Conservation (phyloP, 768 basidiomycete genomes). For the Boletus coccyginus region DNA sequence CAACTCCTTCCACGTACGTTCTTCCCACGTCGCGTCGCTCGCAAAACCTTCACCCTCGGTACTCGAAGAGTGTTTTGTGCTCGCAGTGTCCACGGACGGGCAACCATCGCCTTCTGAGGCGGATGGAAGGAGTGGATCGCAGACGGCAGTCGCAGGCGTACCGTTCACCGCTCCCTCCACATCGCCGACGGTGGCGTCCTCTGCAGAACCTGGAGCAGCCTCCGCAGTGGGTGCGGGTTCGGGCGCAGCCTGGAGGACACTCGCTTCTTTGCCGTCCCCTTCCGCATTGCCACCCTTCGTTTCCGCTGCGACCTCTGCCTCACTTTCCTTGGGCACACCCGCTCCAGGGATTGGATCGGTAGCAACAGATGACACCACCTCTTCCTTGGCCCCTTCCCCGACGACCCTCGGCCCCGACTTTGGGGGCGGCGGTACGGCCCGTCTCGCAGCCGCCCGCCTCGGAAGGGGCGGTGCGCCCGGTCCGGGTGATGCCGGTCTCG, state of each 20-base stretch:
- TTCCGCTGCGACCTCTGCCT: background rate
- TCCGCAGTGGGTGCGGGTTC: background rate
- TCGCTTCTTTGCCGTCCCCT: background rate
- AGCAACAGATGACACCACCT: background rate
- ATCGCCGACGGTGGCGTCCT: background rate
- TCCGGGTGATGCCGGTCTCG: constrained; percentile 37
- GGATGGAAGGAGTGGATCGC: background rate
- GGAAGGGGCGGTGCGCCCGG: constrained; percentile 56
- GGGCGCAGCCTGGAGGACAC: background rate
- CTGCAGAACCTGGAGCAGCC: background rate
- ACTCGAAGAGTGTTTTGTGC: constrained; percentile 25
- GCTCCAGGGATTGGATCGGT: background rate
- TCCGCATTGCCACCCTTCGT: background rate
- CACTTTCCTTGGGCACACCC: background rate
- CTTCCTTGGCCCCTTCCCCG: constrained; percentile 6
- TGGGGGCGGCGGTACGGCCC: constrained; percentile 28
- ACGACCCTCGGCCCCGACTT: background rate
- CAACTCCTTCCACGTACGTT: constrained; percentile 80
- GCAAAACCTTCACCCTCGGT: constrained; percentile 45
- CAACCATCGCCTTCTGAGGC: constrained; percentile 2
- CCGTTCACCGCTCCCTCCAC: background rate
- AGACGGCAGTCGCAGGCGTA: background rate
- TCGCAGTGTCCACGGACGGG: constrained; percentile 20
- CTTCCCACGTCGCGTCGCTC: constrained; percentile 78
- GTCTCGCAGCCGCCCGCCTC: constrained; percentile 59